phyloP scores from a whole-genome alignment of 805 yeast genomes.

The Millerozyma acaciae region DNA sequence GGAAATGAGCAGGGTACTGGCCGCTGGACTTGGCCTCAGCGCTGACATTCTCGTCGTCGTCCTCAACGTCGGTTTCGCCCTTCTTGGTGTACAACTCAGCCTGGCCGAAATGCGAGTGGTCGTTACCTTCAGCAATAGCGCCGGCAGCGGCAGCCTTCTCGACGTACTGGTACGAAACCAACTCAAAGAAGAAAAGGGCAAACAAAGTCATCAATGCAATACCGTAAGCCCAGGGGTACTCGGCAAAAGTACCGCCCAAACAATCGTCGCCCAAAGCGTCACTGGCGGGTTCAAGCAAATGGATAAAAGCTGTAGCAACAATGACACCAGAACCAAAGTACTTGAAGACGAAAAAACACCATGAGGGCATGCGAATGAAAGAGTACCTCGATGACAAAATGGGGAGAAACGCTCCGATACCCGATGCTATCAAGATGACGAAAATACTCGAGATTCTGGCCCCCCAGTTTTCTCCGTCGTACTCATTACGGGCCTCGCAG shows the following conservation, averaged over 20 bases:
- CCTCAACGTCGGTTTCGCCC: constrained; percentile 12
- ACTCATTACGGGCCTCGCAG: constrained; percentile 43
- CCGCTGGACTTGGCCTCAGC: background rate
- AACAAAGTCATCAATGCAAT: constrained; percentile 29
- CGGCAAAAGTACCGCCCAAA: constrained; percentile 21
- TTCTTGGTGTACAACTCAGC: constrained; percentile 26
- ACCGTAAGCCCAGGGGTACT: constrained; percentile 31
- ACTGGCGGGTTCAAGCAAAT: constrained; percentile 29
- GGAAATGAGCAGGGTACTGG: constrained; percentile 36
- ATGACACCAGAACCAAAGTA: constrained; percentile 35
- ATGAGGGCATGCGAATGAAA: constrained; percentile 52
- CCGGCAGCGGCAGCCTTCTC: background rate
- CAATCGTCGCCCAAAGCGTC: constrained; percentile 23
- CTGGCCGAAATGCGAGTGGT: constrained; percentile 57
- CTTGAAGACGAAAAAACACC: constrained; percentile 45
- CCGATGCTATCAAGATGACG: constrained; percentile 53
- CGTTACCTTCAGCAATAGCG: constrained; percentile 28
- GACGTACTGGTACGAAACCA: constrained; percentile 15
- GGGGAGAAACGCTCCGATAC: constrained; percentile 60
- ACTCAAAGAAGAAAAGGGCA: constrained; percentile 27
- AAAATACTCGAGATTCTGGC: constrained; percentile 61
- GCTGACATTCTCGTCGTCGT: background rate
- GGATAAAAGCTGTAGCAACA: constrained; percentile 34
- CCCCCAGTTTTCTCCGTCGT: constrained; percentile 39
- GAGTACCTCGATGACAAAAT: constrained; percentile 57